phyloP scores from a whole-genome alignment of 2,329 filamentous ascomycete genomes.

The Septoria petroselini region DNA sequence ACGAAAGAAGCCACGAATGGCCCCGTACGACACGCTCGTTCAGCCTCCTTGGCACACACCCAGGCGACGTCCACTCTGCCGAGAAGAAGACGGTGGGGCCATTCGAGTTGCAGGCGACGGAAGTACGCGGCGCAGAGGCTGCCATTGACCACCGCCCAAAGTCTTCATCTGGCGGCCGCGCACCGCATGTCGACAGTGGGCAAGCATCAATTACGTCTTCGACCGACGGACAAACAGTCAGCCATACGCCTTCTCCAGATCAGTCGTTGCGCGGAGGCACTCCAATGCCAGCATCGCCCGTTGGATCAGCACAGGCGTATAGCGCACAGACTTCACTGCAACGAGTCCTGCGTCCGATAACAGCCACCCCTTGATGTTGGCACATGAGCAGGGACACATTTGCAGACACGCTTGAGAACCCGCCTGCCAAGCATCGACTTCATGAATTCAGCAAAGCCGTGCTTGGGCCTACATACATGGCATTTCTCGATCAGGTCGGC shows the following conservation, averaged over 20 bases:
- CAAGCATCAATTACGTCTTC: neutral
- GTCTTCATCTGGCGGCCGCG: neutral
- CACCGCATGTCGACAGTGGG: neutral
- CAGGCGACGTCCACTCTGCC: too few species aligned
- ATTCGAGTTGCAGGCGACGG: neutral
- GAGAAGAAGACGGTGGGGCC: neutral
- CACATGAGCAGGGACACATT: slow-evolving; percentile 7
- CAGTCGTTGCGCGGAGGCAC: neutral
- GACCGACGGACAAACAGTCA: neutral
- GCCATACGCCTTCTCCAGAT: neutral
- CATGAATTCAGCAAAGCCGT: slow-evolving; percentile 1
- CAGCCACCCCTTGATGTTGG: neutral
- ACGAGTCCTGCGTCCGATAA: neutral
- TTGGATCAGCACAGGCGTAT: neutral
- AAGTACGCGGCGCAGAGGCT: neutral
- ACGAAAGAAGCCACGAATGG: neutral
- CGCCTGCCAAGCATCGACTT: slow-evolving; percentile 7
- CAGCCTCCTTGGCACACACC: too few species aligned
- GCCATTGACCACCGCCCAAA: neutral
- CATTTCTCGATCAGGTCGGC: slow-evolving; percentile 4
- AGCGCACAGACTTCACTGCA: neutral
- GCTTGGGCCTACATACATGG: slow-evolving; percentile 3
- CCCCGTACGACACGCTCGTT: neutral
- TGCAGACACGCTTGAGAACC: slow-evolving; percentile 8
- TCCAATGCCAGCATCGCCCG: neutral